These are phyloP conservation scores for Diaporthe caulivora DNA, from an alignment of 2,329 filamentous ascomycete genomes.

Conservation along the genomic window DNA sequence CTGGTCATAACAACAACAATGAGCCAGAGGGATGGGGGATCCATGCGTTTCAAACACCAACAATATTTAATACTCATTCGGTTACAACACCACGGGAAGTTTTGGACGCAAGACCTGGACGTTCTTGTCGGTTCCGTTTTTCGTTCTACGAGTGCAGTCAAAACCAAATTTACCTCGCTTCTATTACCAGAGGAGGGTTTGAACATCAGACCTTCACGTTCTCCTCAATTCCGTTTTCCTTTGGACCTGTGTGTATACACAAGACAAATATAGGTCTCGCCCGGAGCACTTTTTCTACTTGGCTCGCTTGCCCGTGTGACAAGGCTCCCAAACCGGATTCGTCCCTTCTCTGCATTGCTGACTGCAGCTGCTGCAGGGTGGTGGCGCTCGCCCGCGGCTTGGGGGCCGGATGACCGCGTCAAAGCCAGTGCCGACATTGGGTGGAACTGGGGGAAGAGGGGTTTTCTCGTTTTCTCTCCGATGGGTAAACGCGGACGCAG, in stretches of 20 bases:
- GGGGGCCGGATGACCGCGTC: constrained; percentile 17
- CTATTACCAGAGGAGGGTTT: constrained; percentile 2
- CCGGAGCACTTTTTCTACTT: constrained; percentile 12
- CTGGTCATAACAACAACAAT: neutral
- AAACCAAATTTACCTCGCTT: constrained; percentile 9
- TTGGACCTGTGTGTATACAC: neutral
- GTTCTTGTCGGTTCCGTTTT: neutral
- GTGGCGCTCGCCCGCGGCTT: neutral
- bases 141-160: neutral
- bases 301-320: constrained; percentile 3
- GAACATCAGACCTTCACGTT: neutral
- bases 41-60: constrained; percentile 21
- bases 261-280: constrained; percentile 8
- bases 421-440: neutral
- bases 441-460: neutral
- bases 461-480: neutral
- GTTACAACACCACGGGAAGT: neutral
- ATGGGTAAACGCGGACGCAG: neutral
- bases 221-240: neutral
- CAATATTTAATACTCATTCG: constrained; percentile 33
- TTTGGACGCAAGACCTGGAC: neutral
- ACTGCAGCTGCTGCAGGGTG: constrained; percentile 31
- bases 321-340: neutral
- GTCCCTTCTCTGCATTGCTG: constrained; percentile 2
- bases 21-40: neutral